phyloP scores from a whole-genome alignment of 345 rosid genomes.

The rapeseed (Brassica napus) region DNA sequence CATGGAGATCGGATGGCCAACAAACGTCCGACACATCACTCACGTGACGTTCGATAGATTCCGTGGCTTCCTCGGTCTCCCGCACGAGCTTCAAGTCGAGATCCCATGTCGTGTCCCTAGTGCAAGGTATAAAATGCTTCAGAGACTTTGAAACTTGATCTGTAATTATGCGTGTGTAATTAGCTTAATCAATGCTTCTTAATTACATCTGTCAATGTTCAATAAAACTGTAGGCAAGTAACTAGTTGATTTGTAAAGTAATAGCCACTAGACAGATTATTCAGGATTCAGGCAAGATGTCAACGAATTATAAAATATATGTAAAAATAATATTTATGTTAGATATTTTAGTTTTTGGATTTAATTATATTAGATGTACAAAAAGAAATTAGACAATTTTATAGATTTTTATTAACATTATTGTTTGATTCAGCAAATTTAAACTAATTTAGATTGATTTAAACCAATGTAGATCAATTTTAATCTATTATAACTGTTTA shows the following conservation, averaged over 20 bases:
- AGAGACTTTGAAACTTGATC: not conserved
- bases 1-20: slow-evolving; percentile 95
- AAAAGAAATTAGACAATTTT: not conserved
- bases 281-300: not conserved
- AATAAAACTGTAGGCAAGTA: not conserved
- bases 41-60: slow-evolving; percentile 95
- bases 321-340: too few relatives aligned
- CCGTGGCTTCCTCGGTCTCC: slow-evolving; percentile 88
- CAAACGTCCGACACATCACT: slow-evolving; percentile 80
- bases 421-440: not conserved
- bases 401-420: not conserved
- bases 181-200: not conserved
- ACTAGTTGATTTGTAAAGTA: not conserved
- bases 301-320: too few relatives aligned
- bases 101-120: slow-evolving; percentile 91
- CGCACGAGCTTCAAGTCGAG: slow-evolving; percentile 91
- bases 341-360: not conserved
- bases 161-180: not conserved
- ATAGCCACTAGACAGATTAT: not conserved
- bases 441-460: not conserved
- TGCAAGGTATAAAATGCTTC: slow-evolving; percentile 61
- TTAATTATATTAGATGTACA: not conserved
- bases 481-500: not conserved
- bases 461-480: not conserved
- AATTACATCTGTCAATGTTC: not conserved